phyloP scores from a whole-genome alignment of 2,329 filamentous ascomycete genomes.

The Aspergillus udagawae region DNA sequence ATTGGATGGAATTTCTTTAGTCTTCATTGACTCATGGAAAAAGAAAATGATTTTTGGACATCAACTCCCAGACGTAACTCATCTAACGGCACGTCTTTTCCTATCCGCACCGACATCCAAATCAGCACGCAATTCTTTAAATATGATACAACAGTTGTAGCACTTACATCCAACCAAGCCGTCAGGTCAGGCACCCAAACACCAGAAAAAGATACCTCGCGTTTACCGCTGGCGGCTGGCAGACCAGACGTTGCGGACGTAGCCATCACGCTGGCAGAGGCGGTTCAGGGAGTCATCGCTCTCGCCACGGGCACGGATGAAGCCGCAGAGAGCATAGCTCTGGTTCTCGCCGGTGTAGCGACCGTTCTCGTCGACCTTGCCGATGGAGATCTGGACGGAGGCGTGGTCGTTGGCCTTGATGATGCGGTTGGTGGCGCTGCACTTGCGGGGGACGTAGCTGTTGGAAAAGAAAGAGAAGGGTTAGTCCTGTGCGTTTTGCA shows the following conservation, averaged over 20 bases:
- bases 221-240: conserved; percentile 56
- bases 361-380: conserved; percentile 98
- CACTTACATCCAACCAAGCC: conserved; percentile 28
- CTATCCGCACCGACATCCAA: conserved; percentile 14
- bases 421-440: conserved; percentile 98
- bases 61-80: neutral
- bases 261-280: conserved; percentile 90
- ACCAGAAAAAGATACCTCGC: conserved; percentile 3
- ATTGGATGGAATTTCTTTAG: conserved; percentile 2
- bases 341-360: conserved; percentile 96
- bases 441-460: conserved; percentile 98
- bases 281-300: conserved; percentile 95
- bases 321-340: conserved; percentile 94
- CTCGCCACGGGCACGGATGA: conserved; percentile 97
- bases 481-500: conserved; percentile 11
- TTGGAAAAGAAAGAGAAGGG: conserved; percentile 12
- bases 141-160: neutral
- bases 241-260: conserved; percentile 96
- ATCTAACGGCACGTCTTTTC: neutral
- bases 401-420: conserved; percentile 99
- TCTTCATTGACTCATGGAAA: conserved; percentile 1
- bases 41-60: neutral
- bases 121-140: neutral
- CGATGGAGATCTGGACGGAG: conserved; percentile 93
- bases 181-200: conserved; percentile 12